Base-by-base conservation (phyloP, 805 yeast genomes). In the Teunomyces gatunensis region DNA sequence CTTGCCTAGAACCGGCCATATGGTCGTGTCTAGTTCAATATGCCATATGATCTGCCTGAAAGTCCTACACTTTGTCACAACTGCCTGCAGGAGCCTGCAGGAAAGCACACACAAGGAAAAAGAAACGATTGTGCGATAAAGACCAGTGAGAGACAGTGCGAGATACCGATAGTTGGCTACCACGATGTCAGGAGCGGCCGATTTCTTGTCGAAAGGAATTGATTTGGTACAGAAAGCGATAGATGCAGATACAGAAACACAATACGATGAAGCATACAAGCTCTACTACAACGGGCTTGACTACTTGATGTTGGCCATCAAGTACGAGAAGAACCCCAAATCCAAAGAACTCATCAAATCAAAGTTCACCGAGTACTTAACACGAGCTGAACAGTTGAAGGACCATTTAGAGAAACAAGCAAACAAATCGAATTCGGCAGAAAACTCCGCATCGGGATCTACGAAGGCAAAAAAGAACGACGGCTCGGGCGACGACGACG, bases 171-270 rank as follows among this genome's bases (percentile, higher is more conserved):
- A 25, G 11, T 25, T 25, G 11, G 27, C 11, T 11, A 7, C 11
- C 41, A 23, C 11, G 46, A 63, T 63, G 67, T 59, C 64, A n/a
- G 60, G 64, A 3, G 59, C 71, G 15, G 54, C 74, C 23, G 96
- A 92, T 61, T 92, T 92, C 64, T 77, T 94, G 36, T 84, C 87
- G 50, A 94, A 94, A 64, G 99, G 97, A n/a, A 90, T 94, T 20
- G 97, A 90, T 53, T 77, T 90, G 32, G 95, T 94, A 15, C 96
- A 90, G 63, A 86, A 85, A 66, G 99, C 99, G 20, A 90, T 94
- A 47, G 97, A 90, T 63, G 89, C 96, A 5, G 99, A 94, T 64
- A 83, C 89, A 13, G 90, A 90, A 20, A 85, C 92, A 45, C 78
- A 85, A 54, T 92, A 91, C 58, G 96, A 89, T 45, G 98, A 94